Evolutionary conservation across 495 filamentous ascomycete species (phyloP).

Genomic region (Penicillium ochrochloron): DNA sequence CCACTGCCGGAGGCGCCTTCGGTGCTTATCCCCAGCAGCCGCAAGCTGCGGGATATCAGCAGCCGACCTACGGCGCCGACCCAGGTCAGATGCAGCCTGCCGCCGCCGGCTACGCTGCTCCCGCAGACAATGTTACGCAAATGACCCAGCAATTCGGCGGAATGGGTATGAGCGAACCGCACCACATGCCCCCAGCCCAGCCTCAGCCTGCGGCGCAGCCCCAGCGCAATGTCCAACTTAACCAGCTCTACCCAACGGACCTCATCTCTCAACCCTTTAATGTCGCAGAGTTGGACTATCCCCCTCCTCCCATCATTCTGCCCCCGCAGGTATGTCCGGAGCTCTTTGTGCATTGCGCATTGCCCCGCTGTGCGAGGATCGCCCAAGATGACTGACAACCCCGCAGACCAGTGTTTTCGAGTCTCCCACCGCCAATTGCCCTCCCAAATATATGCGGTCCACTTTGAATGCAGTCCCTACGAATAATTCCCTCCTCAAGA

Average conservation of each 20-base stretch:
- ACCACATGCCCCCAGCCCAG: conserved; percentile 57
- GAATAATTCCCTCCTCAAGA: conserved; percentile 89
- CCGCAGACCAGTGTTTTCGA: conserved; percentile 85
- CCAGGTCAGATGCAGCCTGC: conserved; percentile 57
- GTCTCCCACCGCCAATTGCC: conserved; percentile 89
- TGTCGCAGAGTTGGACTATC: conserved; percentile 87
- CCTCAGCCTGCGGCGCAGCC: conserved; percentile 53
- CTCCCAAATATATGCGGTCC: conserved; percentile 92
- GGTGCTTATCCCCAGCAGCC: conserved; percentile 63
- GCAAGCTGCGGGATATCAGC: conserved; percentile 55
- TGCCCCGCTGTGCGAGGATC: background rate
- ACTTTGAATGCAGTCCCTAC: conserved; percentile 93
- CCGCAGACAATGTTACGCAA: conserved; percentile 62
- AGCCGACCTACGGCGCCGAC: conserved; percentile 58
- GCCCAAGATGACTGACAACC: conserved; percentile 32
- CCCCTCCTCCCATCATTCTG: conserved; percentile 87
- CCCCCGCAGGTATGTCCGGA: conserved; percentile 80
- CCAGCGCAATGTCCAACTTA: conserved; percentile 65
- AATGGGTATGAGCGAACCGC: conserved; percentile 72
- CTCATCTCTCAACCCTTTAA: conserved; percentile 91
- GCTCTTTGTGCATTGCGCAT: background rate
- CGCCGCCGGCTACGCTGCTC: conserved; percentile 65
- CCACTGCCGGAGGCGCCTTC: conserved; percentile 55
- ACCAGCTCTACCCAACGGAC: conserved; percentile 90
- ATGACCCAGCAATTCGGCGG: conserved; percentile 83